Percentiles rank a stretch among this genome's conserved stretches.
phyloP scores from a whole-genome alignment of 352 stramenopile genomes.

The Phytophthora brassicae region DNA sequence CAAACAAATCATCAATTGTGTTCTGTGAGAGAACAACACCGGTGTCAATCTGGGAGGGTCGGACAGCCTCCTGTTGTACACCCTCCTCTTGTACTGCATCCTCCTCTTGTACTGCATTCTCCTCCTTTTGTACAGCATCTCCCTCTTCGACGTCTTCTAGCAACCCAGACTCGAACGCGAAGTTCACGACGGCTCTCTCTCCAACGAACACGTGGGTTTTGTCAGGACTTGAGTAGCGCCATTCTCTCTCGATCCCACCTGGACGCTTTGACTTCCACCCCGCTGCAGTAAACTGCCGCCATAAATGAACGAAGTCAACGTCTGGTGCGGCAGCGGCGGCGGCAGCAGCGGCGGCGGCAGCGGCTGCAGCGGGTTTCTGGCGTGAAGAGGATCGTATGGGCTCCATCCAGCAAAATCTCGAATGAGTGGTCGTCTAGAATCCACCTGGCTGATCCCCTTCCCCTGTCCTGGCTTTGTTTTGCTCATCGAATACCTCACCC shows the following conservation, averaged over 20 bases:
- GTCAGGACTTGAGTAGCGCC: constrained; percentile 10
- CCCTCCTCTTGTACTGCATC: no score
- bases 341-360: no score
- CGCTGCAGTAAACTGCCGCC: not conserved
- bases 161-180: constrained; percentile 10
- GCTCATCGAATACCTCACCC: no score
- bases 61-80: no score
- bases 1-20: constrained; percentile 10
- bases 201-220: constrained; percentile 4
- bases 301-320: constrained; percentile 4
- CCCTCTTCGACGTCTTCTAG: not conserved
- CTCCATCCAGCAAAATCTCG: no score
- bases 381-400: no score
- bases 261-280: constrained; percentile 1
- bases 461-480: no score
- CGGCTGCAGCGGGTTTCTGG: no score
- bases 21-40: constrained; percentile 4
- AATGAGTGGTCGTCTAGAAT: no score
- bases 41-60: constrained; percentile 16
- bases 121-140: no score
- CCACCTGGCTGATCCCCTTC: no score
- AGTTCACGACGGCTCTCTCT: constrained; percentile 6
- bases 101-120: no score
- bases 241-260: not conserved
- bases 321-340: not conserved